Percentiles rank a stretch among this genome's conserved stretches.
Conservation (phyloP, 1,284 basidiomycete genomes). For the Tetrapyrgos nigripes region DNA sequence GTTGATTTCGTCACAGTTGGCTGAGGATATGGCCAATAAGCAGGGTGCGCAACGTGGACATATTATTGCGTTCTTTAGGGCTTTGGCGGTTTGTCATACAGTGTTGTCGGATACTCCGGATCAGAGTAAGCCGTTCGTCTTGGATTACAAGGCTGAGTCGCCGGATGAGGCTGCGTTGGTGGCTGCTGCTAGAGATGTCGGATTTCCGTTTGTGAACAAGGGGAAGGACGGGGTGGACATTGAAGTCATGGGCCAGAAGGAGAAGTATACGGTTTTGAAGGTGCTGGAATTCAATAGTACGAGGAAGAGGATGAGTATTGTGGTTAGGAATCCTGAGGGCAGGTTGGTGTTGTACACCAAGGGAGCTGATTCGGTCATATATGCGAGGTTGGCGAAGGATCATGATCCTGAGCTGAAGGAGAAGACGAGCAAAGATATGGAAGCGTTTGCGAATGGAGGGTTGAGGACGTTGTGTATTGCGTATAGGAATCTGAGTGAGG, state of each 20-base stretch:
- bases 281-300: constrained; percentile 94
- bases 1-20: constrained; percentile 86
- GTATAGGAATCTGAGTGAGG: constrained; percentile 80
- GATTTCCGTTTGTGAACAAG: constrained; percentile 89
- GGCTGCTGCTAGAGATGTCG: constrained; percentile 89
- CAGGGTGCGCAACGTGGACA: constrained; percentile 68
- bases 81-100: constrained; percentile 91
- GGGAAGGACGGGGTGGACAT: constrained; percentile 84
- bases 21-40: constrained; percentile 74
- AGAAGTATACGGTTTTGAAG: constrained; percentile 82
- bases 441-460: constrained; percentile 92
- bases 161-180: constrained; percentile 97
- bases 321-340: constrained; percentile 86
- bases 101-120: constrained; percentile 85
- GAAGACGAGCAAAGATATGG: constrained; percentile 86
- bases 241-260: constrained; percentile 89
- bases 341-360: constrained; percentile 89
- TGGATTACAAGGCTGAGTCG: constrained; percentile 96
- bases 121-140: constrained; percentile 64
- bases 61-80: constrained; percentile 88
- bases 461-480: constrained; percentile 93
- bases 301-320: constrained; percentile 92
- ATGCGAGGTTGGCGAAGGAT: constrained; percentile 78
- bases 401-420: constrained; percentile 82
- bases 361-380: constrained; percentile 97